A percentile compares a stretch with the other conserved stretches of the same genome.
phyloP scores from a whole-genome alignment of 2,329 filamentous ascomycete species.

The Ceratocystis diversiconidia region DNA sequence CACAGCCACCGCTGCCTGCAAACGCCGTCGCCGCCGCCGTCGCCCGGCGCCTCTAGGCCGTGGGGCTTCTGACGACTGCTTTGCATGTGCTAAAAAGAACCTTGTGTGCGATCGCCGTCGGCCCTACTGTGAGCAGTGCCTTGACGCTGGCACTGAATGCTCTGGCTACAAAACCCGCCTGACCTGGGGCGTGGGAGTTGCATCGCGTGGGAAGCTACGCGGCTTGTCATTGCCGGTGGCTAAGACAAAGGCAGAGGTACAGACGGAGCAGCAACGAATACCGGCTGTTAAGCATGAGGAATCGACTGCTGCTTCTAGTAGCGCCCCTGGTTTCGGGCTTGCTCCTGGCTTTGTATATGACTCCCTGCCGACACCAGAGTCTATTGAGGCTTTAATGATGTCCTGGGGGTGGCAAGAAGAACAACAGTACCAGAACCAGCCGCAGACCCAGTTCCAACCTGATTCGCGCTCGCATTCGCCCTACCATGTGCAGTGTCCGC shows the following conservation, averaged over 20 bases:
- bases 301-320: not conserved
- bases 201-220: constrained; percentile 84
- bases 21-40: constrained; percentile 59
- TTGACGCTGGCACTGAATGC: constrained; percentile 83
- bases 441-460: constrained; percentile 19
- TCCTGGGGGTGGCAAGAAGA: not conserved
- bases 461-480: constrained; percentile 19
- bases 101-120: constrained; percentile 79
- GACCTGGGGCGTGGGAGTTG: constrained; percentile 92
- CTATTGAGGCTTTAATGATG: not conserved
- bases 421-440: constrained; percentile 22
- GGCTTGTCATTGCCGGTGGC: constrained; percentile 65
- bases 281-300: not conserved
- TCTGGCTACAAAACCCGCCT: constrained; percentile 92
- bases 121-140: constrained; percentile 88
- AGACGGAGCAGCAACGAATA: not conserved
- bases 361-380: not conserved
- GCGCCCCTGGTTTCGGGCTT: not conserved
- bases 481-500: constrained; percentile 30
- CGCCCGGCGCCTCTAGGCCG: constrained; percentile 58
- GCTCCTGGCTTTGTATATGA: not conserved
- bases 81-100: constrained; percentile 73
- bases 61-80: constrained; percentile 88
- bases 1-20: constrained; percentile 31
- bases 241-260: constrained; percentile 37